Percentiles rank a stretch among this genome's conserved stretches.
phyloP scores from a whole-genome alignment of 371 early-diverging fungal genomes.

The Mortierella sp. region DNA sequence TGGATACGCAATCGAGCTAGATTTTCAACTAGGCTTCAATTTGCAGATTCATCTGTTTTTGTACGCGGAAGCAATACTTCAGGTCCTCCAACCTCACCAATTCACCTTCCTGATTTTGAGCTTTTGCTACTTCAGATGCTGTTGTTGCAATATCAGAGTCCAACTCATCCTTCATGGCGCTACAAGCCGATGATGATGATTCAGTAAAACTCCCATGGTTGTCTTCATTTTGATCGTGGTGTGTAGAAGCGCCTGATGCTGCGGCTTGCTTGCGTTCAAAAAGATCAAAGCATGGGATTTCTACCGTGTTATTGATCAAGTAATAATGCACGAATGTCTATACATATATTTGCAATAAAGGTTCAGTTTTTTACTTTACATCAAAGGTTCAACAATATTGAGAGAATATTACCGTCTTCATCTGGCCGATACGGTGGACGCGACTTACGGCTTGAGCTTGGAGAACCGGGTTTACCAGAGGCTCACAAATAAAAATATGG shows the following conservation, averaged over 20 bases:
- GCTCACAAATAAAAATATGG: slow-evolving; percentile 68
- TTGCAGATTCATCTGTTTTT: slow-evolving; percentile 15
- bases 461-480: slow-evolving; percentile 62
- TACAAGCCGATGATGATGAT: not conserved
- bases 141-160: slow-evolving; percentile 28
- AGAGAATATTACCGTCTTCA: slow-evolving; percentile 27
- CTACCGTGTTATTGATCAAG: slow-evolving; percentile 59
- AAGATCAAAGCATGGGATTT: slow-evolving; percentile 63
- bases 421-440: slow-evolving; percentile 56
- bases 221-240: not conserved
- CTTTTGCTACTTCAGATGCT: slow-evolving; percentile 25
- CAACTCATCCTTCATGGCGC: not conserved
- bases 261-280: slow-evolving; percentile 53
- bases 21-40: not conserved
- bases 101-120: slow-evolving; percentile 41
- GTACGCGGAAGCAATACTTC: slow-evolving; percentile 33
- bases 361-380: slow-evolving; percentile 11
- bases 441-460: slow-evolving; percentile 69
- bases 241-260: slow-evolving; percentile 3
- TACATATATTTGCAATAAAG: not conserved
- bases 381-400: not conserved
- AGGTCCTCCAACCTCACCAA: slow-evolving; percentile 33
- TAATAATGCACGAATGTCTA: slow-evolving; percentile 54
- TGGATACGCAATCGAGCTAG: not conserved
- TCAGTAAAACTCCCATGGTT: not conserved